Evolutionary conservation across 139 green algal genomes (phyloP), one percentile per base, ranked within the genome.

Genomic region (Chlorella vulgaris): DNA sequence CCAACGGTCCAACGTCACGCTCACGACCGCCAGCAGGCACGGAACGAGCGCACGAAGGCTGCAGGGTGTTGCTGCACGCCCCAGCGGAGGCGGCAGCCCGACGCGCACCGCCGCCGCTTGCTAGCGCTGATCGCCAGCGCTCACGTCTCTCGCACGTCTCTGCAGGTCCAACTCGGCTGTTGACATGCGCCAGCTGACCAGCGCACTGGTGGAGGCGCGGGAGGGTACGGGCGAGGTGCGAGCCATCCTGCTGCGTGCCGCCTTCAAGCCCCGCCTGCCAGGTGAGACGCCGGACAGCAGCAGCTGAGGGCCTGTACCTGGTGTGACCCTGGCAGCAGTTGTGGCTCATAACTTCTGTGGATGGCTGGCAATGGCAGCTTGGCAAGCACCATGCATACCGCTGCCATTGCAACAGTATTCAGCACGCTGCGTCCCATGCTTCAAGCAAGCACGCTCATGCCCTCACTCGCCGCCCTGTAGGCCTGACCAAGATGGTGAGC

Each of bases 401-500:
- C 40, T 6, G 42, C 69, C n/a, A n/a, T n/a, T n/a, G n/a, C n/a
- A n/a, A n/a, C n/a, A n/a, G n/a, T n/a, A n/a, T n/a, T n/a, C n/a
- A n/a, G n/a, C n/a, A n/a, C n/a, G n/a, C n/a, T n/a, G n/a, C n/a
- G n/a, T n/a, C n/a, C n/a, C n/a, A n/a, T n/a, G n/a, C n/a, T n/a
- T n/a, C n/a, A n/a, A n/a, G n/a, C n/a, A n/a, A n/a, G n/a, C n/a
- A n/a, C n/a, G n/a, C n/a, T n/a, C n/a, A n/a, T n/a, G n/a, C 5
- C 38, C 78, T 13, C 33, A 8, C 10, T 24, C 65, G 1, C 29
- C 24, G 42, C 4, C 50, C 24, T 24, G 29, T 82, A 95, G 93
- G 94, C 40, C 84, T 98, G 36, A 98, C 94, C 55, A 98, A 98
- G 83, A 85, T 97, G 42, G 89, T 97, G 38, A 88, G 73, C 78